A percentile compares a stretch with the other conserved stretches of the same genome.
Conservation (phyloP, 225 moss, liverwort and hornwort genomes). For the Physcomitrium patens region DNA sequence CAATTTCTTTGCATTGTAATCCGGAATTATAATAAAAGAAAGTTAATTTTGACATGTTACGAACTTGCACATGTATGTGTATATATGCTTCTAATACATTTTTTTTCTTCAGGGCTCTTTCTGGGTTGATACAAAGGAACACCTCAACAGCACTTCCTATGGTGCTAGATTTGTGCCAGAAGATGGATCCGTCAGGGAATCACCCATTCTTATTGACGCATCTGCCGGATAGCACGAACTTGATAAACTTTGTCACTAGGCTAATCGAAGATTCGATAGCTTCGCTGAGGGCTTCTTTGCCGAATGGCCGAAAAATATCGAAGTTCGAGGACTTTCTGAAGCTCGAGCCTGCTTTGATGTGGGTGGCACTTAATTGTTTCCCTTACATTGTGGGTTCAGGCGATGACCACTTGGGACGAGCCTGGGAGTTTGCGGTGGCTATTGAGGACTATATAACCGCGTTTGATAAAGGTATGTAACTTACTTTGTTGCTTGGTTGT, state of each 20-base stretch:
- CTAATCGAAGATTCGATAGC: constrained; percentile 48
- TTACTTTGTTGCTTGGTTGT: background rate
- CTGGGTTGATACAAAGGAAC: constrained; percentile 49
- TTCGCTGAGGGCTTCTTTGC: constrained; percentile 30
- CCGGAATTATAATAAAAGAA: background rate
- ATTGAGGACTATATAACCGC: constrained; percentile 54
- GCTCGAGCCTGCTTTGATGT: constrained; percentile 67
- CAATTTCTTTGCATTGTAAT: background rate
- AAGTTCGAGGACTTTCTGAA: constrained; percentile 39
- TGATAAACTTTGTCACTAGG: constrained; percentile 51
- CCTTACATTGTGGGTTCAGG: constrained; percentile 49
- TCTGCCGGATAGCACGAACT: constrained; percentile 41
- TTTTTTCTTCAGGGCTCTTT: constrained; percentile 60
- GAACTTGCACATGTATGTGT: constrained; percentile 17
- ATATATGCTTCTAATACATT: constrained; percentile 19
- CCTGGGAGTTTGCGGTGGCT: constrained; percentile 71
- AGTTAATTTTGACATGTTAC: constrained; percentile 12
- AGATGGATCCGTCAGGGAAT: constrained; percentile 56
- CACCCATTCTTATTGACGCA: constrained; percentile 48
- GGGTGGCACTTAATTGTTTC: constrained; percentile 82
- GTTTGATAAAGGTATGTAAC: constrained; percentile 46
- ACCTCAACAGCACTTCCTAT: constrained; percentile 68
- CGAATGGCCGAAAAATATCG: constrained; percentile 22
- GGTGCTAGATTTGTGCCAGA: constrained; percentile 65
- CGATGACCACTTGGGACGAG: constrained; percentile 52